These are phyloP conservation scores for Curvularia sp. DNA, from an alignment of 2,329 filamentous ascomycete species.

Conservation along the genomic window DNA sequence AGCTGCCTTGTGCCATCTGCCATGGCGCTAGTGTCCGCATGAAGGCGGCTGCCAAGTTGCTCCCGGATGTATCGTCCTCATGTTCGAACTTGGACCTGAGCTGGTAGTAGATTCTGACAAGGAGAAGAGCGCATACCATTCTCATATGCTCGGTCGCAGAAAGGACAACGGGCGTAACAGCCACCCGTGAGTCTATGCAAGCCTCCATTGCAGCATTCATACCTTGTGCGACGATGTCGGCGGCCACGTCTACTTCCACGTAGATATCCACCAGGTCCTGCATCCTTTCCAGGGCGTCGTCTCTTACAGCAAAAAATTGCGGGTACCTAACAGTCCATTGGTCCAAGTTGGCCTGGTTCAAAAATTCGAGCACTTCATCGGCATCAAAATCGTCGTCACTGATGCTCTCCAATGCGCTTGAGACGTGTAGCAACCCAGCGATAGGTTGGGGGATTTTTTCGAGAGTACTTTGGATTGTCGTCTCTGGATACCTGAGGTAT, in stretches of 20 bases:
- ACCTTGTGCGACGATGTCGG: neutral
- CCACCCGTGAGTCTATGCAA: neutral
- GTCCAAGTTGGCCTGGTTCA: neutral
- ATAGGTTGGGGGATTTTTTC: neutral
- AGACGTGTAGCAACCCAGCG: neutral
- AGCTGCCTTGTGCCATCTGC: neutral
- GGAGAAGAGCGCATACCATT: neutral
- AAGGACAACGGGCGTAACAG: neutral
- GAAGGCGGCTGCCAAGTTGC: neutral
- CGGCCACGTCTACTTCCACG: neutral
- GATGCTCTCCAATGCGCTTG: neutral
- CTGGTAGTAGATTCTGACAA: neutral
- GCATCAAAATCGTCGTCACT: neutral
- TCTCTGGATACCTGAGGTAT: neutral
- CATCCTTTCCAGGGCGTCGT: neutral
- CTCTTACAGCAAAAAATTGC: neutral
- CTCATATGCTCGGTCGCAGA: neutral
- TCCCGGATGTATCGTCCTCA: too few relatives aligned
- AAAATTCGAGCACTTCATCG: neutral
- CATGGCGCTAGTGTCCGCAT: neutral
- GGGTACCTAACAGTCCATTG: neutral
- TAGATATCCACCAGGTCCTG: neutral
- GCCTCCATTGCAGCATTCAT: neutral
- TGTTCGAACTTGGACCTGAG: neutral
- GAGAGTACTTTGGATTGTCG: neutral